phyloP scores from a whole-genome alignment of 2,329 filamentous ascomycete genomes.

The Tympanopsis confertula region DNA sequence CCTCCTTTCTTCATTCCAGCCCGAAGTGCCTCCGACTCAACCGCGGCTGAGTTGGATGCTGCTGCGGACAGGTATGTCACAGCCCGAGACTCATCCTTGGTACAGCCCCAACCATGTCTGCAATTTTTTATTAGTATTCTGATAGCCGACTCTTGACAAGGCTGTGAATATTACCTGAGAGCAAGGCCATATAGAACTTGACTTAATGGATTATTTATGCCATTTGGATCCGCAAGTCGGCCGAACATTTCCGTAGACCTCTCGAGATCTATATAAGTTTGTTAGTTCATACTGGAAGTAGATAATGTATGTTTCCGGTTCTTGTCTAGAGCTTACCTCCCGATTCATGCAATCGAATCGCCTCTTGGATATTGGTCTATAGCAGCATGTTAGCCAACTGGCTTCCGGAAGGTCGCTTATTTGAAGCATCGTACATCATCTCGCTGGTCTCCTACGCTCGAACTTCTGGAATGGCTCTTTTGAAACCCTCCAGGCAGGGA shows the following conservation, averaged over 20 bases:
- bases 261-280: constrained; percentile 37
- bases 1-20: constrained; percentile 88
- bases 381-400: constrained; percentile 39
- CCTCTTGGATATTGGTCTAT: constrained; percentile 75
- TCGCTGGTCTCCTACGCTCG: too few relatives aligned
- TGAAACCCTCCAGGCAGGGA: too few relatives aligned
- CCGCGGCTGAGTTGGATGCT: constrained; percentile 75
- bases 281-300: too few relatives aligned
- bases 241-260: constrained; percentile 78
- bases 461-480: too few relatives aligned
- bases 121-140: background rate
- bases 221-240: constrained; percentile 68
- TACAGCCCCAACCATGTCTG: constrained; percentile 78
- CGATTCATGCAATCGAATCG: constrained; percentile 83
- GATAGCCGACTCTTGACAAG: too few relatives aligned
- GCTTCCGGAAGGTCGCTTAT: too few relatives aligned
- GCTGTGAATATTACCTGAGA: constrained; percentile 38
- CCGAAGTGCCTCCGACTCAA: constrained; percentile 75
- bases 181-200: constrained; percentile 94
- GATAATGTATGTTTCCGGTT: background rate
- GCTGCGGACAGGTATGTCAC: constrained; percentile 79
- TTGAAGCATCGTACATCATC: too few relatives aligned
- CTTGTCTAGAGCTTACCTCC: constrained; percentile 32
- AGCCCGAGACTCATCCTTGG: constrained; percentile 59
- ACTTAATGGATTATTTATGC: constrained; percentile 82